These are phyloP conservation scores for Hippophae tibetana DNA, from an alignment of 306 rosid genomes.

Conservation along the genomic window DNA sequence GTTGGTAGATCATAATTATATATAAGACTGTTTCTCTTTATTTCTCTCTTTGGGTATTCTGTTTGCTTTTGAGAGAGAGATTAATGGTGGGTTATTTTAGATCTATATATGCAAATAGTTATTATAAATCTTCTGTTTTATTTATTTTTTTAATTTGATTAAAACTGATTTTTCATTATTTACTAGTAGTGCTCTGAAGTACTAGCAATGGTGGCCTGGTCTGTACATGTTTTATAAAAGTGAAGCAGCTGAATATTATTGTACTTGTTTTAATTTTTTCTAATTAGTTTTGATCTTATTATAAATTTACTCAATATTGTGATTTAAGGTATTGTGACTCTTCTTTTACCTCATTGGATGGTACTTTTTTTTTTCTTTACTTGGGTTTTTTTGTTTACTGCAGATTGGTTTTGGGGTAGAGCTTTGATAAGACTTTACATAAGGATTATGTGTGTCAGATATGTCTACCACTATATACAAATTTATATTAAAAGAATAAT, in stretches of 20 bases:
- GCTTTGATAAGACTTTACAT: conserved; percentile 25
- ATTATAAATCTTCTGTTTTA: not conserved
- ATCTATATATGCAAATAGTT: not conserved
- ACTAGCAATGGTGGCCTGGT: too few species aligned
- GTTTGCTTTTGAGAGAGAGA: not conserved
- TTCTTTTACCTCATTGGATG: not conserved
- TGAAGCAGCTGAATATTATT: too few species aligned
- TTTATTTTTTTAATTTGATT: too few species aligned
- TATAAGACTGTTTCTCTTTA: too few species aligned
- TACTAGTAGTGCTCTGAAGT: not conserved
- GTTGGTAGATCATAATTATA: too few species aligned
- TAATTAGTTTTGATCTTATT: too few species aligned
- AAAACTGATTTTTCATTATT: too few species aligned
- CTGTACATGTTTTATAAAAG: too few species aligned
- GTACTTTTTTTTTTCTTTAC: conserved; percentile 4
- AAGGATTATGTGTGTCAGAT: conserved; percentile 28
- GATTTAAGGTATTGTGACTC: too few species aligned
- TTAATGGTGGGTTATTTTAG: not conserved
- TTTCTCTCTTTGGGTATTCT: not conserved
- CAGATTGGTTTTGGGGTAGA: conserved; percentile 2
- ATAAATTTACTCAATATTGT: too few species aligned
- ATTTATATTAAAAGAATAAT: too few species aligned
- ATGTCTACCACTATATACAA: not conserved
- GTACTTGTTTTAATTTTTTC: too few species aligned
- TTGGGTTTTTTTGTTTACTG: conserved; percentile 9